phyloP scores from a whole-genome alignment of 78 protist genomes.

The Isochrysis galbana region DNA sequence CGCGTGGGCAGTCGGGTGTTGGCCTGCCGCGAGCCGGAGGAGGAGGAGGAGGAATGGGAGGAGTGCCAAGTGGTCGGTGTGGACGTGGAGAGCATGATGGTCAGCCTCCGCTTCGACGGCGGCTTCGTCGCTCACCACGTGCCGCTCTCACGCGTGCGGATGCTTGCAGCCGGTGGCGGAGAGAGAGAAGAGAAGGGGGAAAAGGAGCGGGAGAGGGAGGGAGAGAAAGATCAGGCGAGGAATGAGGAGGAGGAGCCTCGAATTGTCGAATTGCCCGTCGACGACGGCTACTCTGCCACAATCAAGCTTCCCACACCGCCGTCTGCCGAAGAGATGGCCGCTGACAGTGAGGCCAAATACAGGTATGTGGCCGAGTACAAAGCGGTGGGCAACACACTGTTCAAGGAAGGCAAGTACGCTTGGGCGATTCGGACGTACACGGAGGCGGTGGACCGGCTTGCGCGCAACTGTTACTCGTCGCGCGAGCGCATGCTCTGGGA shows the following conservation, averaged over 20 bases:
- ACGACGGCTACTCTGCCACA: not conserved
- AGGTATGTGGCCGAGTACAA: not conserved
- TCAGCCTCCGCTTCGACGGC: not conserved
- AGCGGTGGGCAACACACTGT: not conserved
- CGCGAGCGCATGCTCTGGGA: not conserved
- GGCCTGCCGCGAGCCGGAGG: too few species aligned
- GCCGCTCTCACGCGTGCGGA: not conserved
- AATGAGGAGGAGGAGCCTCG: not conserved
- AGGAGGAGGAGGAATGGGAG: not conserved
- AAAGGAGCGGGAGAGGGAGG: too few species aligned
- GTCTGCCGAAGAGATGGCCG: not conserved
- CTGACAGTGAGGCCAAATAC: not conserved
- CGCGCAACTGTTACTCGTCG: not conserved
- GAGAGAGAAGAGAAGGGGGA: not conserved
- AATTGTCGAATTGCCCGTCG: not conserved
- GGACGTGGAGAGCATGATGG: not conserved
- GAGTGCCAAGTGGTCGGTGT: not conserved
- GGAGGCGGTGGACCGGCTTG: not conserved
- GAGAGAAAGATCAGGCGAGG: too few species aligned
- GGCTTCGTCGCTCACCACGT: not conserved
- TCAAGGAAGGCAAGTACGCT: slow-evolving; percentile 3
- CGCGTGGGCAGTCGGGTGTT: too few species aligned
- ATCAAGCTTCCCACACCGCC: not conserved
- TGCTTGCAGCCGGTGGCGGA: not conserved
- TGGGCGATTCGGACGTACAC: not conserved